Evolutionary conservation across 2,329 filamentous ascomycete genomes (phyloP).

Genomic region (Coniochaeta hoffmannii): DNA sequence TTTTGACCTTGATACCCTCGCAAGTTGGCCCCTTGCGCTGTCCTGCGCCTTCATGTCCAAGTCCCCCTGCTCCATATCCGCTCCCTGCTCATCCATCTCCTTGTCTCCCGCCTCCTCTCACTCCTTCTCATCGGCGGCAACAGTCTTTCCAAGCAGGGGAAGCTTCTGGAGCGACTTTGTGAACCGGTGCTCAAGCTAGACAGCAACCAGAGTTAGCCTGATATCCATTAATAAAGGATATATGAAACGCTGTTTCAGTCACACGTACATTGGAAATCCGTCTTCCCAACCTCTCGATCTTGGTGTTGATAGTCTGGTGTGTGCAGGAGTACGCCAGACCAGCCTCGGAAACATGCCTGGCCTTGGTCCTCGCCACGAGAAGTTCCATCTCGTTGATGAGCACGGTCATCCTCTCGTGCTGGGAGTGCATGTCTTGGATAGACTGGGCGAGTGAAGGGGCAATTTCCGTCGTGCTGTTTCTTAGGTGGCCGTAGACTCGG

Average conservation of each 20-base stretch:
- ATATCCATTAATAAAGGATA: neutral
- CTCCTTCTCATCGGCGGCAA: neutral
- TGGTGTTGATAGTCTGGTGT: neutral
- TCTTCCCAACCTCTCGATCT: neutral
- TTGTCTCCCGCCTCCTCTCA: neutral
- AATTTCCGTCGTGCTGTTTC: too few species aligned
- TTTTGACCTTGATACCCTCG: neutral
- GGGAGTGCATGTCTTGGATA: neutral
- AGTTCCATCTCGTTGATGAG: neutral
- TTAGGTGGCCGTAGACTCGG: neutral
- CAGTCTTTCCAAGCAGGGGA: neutral
- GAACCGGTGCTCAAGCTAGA: neutral
- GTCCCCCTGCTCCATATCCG: neutral
- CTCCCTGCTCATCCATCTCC: neutral
- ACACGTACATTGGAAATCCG: neutral
- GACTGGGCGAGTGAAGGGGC: neutral
- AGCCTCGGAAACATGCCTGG: neutral
- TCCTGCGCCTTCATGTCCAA: neutral
- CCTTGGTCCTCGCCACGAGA: neutral
- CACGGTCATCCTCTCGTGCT: neutral
- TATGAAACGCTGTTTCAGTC: too few species aligned
- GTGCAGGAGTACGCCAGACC: neutral
- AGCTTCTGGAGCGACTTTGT: neutral
- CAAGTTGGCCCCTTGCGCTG: too few species aligned
- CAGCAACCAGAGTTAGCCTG: neutral